Conservation (phyloP, 352 stramenopile species). For the Paralagenidium karlingii region DNA sequence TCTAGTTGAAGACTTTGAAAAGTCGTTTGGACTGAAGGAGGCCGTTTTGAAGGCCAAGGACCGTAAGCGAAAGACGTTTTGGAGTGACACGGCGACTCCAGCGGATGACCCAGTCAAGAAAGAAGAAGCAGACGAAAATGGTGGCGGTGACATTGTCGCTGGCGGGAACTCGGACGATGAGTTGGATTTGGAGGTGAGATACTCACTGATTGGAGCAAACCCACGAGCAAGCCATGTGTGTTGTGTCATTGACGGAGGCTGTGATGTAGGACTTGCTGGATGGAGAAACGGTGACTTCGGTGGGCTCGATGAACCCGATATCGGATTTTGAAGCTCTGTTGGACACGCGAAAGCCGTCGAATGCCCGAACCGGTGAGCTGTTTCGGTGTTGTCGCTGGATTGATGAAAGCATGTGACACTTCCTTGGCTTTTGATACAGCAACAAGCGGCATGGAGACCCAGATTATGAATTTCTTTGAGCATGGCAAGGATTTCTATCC, state of each 20-base stretch:
- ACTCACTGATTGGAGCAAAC: not conserved
- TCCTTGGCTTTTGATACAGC: slow-evolving; percentile 21
- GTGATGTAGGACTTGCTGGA: slow-evolving; percentile 69
- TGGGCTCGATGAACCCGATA: slow-evolving; percentile 79
- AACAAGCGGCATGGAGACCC: slow-evolving; percentile 51
- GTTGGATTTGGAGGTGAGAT: slow-evolving; percentile 45
- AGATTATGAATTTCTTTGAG: slow-evolving; percentile 53
- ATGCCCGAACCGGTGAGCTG: slow-evolving; percentile 1
- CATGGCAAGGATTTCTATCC: slow-evolving; percentile 27
- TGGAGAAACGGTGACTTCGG: slow-evolving; percentile 35
- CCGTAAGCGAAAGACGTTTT: slow-evolving; percentile 68
- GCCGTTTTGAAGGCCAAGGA: slow-evolving; percentile 48
- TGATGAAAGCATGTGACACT: no score
- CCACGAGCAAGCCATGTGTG: not conserved
- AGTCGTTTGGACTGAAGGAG: slow-evolving; percentile 66
- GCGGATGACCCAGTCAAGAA: slow-evolving; percentile 27
- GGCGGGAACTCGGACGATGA: slow-evolving; percentile 42
- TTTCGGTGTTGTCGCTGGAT: not conserved
- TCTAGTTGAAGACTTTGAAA: slow-evolving; percentile 53
- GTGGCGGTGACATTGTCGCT: slow-evolving; percentile 8
- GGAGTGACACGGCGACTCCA: no score
- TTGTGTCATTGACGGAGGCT: not conserved
- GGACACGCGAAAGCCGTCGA: slow-evolving; percentile 27
- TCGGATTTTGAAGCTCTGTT: slow-evolving; percentile 69
- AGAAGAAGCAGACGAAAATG: slow-evolving; percentile 9